Evolutionary conservation across 2,329 filamentous ascomycete species (phyloP), one percentile per base, ranked within the genome.

Genomic region (Albophoma yamanashiensis): DNA sequence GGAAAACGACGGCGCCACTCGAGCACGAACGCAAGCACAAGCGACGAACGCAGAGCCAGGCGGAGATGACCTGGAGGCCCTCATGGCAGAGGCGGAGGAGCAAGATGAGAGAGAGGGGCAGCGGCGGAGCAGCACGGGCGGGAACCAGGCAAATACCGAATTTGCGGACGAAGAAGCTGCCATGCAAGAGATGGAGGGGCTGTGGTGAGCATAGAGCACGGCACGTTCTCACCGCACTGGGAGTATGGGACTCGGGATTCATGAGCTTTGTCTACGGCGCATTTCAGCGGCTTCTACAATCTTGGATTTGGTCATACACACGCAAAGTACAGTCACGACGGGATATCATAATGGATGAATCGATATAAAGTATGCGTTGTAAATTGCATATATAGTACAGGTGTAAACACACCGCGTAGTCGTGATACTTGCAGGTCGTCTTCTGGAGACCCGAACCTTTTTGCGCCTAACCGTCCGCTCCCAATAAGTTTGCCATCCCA

Each of bases 161-260:
- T 85, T 82, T 69, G 81, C 78, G 1, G 85, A 86, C 59, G 86
- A 88, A 17, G 84, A 88, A 71, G 87, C 85, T 62, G 86, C 82
- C 0, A 86, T 91, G 84, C 83, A 81, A 43, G 84, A 84, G 63
- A 82, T 85, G 80, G 81, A 82, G 47, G 81, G 77, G 0, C 63
- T 82, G 31, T 84, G 79, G 79, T 82, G n/a, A 56, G 39, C 56
- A 0, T 56, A n/a, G n/a, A 15, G 14, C 39, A 47, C 5, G 9
- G 2, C n/a, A n/a, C 14, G 38, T 27, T 52, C 17, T 20, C 15
- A 4, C 11, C 6, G 20, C 11, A 53, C 17, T 7, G n/a, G 17
- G 50, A 27, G 27, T 8, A 34, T 17, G 20, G 27, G 27, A 53
- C 27, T 36, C n/a, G 3, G 2, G 50, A 20, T 34, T 3, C 25